Evolutionary conservation across 2,329 filamentous ascomycete species (phyloP), one percentile per base, ranked within the genome.

Genomic region (Fusarium sulawesiense): DNA sequence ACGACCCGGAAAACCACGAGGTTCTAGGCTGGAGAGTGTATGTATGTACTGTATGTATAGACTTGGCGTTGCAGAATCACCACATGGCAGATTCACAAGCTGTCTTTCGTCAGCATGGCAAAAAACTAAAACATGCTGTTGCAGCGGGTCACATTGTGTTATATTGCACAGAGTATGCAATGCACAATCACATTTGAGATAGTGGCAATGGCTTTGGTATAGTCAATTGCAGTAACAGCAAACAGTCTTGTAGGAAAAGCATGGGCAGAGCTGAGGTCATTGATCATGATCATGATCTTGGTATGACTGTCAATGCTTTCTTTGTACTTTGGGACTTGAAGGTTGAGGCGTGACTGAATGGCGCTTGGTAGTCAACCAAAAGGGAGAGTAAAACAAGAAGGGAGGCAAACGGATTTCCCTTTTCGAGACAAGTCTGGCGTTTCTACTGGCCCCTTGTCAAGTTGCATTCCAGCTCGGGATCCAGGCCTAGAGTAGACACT

Each of bases 401-500:
- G 30, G 30, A 23, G 30, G 20, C 25, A 48, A 34, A 56, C 34
- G 55, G 54, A 55, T 51, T 51, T 56, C 46, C 51, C 47, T 57
- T 40, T 59, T 42, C 5, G 25, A 44, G 37, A 45, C 32, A 44
- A 60, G 23, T n/a, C 47, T 51, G 45, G 23, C 32, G n/a, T 40
- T 29, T 50, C 47, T 58, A 30, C 66, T 62, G 44, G 48, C 40
- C 25, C 51, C 45, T 58, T 61, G 21, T 40, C 34, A 30, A 20
- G 29, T 25, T 37, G 13, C 53, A 49, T 51, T 46, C 50, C 53
- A 50, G 48, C 20, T 41, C 30, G 32, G 64, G 40, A 62, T 64
- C 57, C 67, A 41, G 49, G 50, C 66, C 64, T 20, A 64, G 58
- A 56, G 12, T 30, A 30, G 29, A 30, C 12, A 14, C 29, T 30